phyloP scores from a whole-genome alignment of 225 moss, liverwort and hornwort species.

The Ulota crispa region DNA sequence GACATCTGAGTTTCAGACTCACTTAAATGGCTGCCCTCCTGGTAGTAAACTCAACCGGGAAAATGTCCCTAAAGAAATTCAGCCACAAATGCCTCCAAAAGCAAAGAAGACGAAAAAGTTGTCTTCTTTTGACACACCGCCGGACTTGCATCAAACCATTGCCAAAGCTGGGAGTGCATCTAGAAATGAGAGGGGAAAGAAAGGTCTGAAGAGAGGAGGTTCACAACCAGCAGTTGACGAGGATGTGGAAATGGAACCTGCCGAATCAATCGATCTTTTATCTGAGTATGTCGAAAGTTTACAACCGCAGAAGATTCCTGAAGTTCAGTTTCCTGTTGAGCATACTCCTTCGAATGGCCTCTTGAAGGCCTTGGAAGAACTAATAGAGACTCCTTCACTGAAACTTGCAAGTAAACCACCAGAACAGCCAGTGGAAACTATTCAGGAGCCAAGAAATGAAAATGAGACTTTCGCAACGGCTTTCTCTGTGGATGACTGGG shows the following conservation, averaged over 20 bases:
- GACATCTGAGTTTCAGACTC: slow-evolving; percentile 61
- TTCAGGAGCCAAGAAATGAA: slow-evolving; percentile 31
- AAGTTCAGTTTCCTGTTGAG: slow-evolving; percentile 25
- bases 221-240: slow-evolving; percentile 41
- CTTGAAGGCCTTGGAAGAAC: slow-evolving; percentile 42
- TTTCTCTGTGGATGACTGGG: slow-evolving; percentile 46
- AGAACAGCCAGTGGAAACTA: slow-evolving; percentile 28
- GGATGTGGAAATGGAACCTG: slow-evolving; percentile 49
- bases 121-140: slow-evolving; percentile 45
- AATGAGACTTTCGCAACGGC: slow-evolving; percentile 23
- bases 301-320: slow-evolving; percentile 27
- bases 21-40: slow-evolving; percentile 51
- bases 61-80: slow-evolving; percentile 34
- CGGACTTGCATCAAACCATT: slow-evolving; percentile 33
- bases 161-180: slow-evolving; percentile 37
- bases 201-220: slow-evolving; percentile 40
- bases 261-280: slow-evolving; percentile 40
- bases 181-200: slow-evolving; percentile 45
- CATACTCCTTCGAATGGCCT: slow-evolving; percentile 38
- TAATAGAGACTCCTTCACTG: slow-evolving; percentile 37
- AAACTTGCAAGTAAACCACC: slow-evolving; percentile 18
- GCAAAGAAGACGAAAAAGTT: slow-evolving; percentile 49
- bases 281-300: slow-evolving; percentile 43
- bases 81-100: slow-evolving; percentile 36
- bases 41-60: slow-evolving; percentile 40